Evolutionary conservation across 306 rosid genomes (phyloP).

Genomic region (Lathyrus tuberosus): DNA sequence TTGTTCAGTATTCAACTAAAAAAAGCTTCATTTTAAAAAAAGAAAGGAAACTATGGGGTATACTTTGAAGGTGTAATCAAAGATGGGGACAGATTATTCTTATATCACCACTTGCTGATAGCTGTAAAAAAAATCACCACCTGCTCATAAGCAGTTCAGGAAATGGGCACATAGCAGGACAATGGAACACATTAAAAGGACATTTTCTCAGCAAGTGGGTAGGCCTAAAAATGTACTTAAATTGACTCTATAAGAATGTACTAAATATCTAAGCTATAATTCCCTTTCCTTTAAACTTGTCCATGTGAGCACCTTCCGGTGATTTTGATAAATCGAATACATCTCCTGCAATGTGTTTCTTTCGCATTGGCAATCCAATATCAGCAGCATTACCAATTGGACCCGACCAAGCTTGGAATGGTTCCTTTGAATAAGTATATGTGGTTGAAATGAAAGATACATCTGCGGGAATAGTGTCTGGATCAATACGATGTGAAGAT

Average conservation of each 20-base stretch:
- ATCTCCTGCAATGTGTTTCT: constrained; percentile 60
- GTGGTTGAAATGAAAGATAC: constrained; percentile 69
- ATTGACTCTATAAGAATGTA: constrained; percentile 43
- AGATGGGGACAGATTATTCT: constrained; percentile 14
- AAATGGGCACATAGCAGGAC: too few relatives aligned
- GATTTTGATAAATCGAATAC: constrained; percentile 54
- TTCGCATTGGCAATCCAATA: constrained; percentile 57
- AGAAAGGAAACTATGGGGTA: constrained; percentile 30
- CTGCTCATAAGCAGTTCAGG: too few relatives aligned
- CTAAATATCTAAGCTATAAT: constrained; percentile 44
- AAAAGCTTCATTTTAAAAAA: constrained; percentile 21
- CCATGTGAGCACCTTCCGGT: constrained; percentile 37
- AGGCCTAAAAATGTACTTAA: constrained; percentile 19
- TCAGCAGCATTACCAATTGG: constrained; percentile 67
- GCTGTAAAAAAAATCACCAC: too few relatives aligned
- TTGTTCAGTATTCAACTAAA: too few relatives aligned
- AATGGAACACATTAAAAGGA: too few relatives aligned
- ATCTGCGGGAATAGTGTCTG: constrained; percentile 67
- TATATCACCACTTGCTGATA: constrained; percentile 41
- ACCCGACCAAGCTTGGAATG: constrained; percentile 84
- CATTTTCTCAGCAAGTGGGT: too few relatives aligned
- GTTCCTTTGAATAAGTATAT: constrained; percentile 66
- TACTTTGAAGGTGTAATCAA: constrained; percentile 42
- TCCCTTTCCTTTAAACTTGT: constrained; percentile 61
- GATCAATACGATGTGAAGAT: constrained; percentile 82